phyloP scores from a whole-genome alignment of 2,329 filamentous ascomycete genomes.

The Fusarium piperis region DNA sequence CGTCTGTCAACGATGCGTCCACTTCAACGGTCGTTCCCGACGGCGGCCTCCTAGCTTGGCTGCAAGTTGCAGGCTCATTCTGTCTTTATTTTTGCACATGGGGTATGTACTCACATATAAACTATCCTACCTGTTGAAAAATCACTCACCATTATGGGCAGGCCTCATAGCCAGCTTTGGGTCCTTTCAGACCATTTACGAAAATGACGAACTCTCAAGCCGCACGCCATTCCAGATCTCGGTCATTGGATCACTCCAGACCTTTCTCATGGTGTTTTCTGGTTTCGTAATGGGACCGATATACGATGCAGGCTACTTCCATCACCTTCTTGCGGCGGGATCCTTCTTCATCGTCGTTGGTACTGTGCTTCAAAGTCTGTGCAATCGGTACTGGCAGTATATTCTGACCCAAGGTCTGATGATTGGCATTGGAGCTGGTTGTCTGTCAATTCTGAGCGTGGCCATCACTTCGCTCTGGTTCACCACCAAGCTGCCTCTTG shows the following conservation, averaged over 20 bases:
- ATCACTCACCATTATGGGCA: background rate
- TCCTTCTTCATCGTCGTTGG: conserved; percentile 32
- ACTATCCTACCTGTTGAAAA: background rate
- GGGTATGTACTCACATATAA: conserved; percentile 20
- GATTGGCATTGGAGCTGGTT: conserved; percentile 73
- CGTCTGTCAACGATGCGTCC: background rate
- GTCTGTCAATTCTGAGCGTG: conserved; percentile 82
- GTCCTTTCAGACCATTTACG: conserved; percentile 41
- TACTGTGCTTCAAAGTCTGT: conserved; percentile 30
- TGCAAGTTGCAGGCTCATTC: conserved; percentile 35
- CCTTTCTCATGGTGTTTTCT: conserved; percentile 37
- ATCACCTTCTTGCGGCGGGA: conserved; percentile 20
- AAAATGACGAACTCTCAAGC: conserved; percentile 2
- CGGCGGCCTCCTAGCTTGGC: conserved; percentile 32
- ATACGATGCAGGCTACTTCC: conserved; percentile 34
- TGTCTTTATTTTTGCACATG: conserved; percentile 39
- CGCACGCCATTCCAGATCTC: conserved; percentile 34
- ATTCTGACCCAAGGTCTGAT: conserved; percentile 79
- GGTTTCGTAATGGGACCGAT: conserved; percentile 35
- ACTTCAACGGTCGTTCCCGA: conserved; percentile 5
- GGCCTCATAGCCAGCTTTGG: conserved; percentile 38
- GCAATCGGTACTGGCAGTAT: conserved; percentile 76
- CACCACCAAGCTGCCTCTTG: conserved; percentile 72
- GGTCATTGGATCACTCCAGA: conserved; percentile 33
- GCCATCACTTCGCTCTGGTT: conserved; percentile 83